phyloP scores from a whole-genome alignment of 306 rosid genomes.

The Carpinus viminea region DNA sequence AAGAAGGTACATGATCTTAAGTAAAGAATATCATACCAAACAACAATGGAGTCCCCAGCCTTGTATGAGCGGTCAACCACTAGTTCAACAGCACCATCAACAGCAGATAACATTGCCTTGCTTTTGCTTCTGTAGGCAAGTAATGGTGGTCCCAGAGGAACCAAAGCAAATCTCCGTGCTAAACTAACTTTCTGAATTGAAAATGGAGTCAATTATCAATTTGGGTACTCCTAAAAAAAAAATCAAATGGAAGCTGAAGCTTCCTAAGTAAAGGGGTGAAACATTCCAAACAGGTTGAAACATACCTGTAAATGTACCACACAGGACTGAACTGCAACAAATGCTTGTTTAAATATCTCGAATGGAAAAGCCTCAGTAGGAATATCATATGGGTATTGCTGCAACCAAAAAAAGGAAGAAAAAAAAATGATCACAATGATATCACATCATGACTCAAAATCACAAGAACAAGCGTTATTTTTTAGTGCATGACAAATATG shows the following conservation, averaged over 20 bases:
- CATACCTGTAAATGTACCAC: slow-evolving; percentile 96
- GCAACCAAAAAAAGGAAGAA: slow-evolving; percentile 29
- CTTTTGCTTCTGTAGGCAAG: slow-evolving; percentile 84
- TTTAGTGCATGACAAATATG: slow-evolving; percentile 9
- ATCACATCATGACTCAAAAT: slow-evolving; percentile 5
- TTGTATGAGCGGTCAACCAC: slow-evolving; percentile 86
- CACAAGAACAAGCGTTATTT: neutral
- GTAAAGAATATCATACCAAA: slow-evolving; percentile 59
- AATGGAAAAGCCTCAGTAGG: slow-evolving; percentile 98
- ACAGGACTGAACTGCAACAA: slow-evolving; percentile 96
- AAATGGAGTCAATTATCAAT: slow-evolving; percentile 3
- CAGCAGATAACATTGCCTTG: slow-evolving; percentile 89
- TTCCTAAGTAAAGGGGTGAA: neutral
- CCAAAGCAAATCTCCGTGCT: slow-evolving; percentile 97
- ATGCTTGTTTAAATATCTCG: slow-evolving; percentile 97
- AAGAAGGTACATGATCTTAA: slow-evolving; percentile 21
- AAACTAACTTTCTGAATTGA: slow-evolving; percentile 86
- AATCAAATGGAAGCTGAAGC: neutral
- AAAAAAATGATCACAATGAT: slow-evolving; percentile 22
- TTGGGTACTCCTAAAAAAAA: neutral
- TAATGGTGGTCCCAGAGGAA: slow-evolving; percentile 95
- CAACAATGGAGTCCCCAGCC: slow-evolving; percentile 85
- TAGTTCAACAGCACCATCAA: slow-evolving; percentile 73
- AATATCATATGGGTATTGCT: slow-evolving; percentile 98
- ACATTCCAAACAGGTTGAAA: neutral